phyloP scores from a whole-genome alignment of 1,284 basidiomycete species.

The Ceratobasidium sp. region DNA sequence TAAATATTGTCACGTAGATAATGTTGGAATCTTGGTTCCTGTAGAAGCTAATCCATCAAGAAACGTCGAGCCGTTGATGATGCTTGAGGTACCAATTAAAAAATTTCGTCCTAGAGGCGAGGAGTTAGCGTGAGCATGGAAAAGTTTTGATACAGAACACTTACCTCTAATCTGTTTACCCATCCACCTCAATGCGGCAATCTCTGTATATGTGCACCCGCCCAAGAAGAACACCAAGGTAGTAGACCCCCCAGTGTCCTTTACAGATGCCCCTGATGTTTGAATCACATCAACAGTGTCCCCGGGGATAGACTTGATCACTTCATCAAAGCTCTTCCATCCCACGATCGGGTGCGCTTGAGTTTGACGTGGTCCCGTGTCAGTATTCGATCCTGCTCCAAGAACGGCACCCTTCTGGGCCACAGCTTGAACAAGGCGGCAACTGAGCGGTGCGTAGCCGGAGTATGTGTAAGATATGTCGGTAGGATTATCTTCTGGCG shows the following conservation, averaged over 20 bases:
- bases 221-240: slow-evolving; percentile 98
- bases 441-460: slow-evolving; percentile 92
- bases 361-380: slow-evolving; percentile 50
- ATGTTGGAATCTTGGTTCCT: slow-evolving; percentile 25
- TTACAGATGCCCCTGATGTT: slow-evolving; percentile 44
- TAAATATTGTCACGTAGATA: slow-evolving; percentile 5
- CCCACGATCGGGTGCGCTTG: slow-evolving; percentile 90
- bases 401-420: slow-evolving; percentile 89
- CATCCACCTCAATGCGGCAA: slow-evolving; percentile 93
- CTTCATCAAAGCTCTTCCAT: slow-evolving; percentile 97
- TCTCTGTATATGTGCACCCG: slow-evolving; percentile 96
- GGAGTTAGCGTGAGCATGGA: slow-evolving; percentile 28
- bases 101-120: slow-evolving; percentile 72
- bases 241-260: slow-evolving; percentile 60
- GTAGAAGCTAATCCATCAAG: slow-evolving; percentile 55
- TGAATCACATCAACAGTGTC: slow-evolving; percentile 84
- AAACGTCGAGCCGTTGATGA: slow-evolving; percentile 78
- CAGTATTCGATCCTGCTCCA: slow-evolving; percentile 48
- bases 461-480: slow-evolving; percentile 97
- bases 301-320: slow-evolving; percentile 81
- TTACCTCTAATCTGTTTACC: slow-evolving; percentile 79
- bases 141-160: slow-evolving; percentile 42
- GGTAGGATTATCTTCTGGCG: slow-evolving; percentile 75
- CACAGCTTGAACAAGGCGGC: slow-evolving; percentile 91
- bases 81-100: slow-evolving; percentile 87